Conservation (phyloP, 176 grass and related monocot genomes). For the Oryza glumipatula region DNA sequence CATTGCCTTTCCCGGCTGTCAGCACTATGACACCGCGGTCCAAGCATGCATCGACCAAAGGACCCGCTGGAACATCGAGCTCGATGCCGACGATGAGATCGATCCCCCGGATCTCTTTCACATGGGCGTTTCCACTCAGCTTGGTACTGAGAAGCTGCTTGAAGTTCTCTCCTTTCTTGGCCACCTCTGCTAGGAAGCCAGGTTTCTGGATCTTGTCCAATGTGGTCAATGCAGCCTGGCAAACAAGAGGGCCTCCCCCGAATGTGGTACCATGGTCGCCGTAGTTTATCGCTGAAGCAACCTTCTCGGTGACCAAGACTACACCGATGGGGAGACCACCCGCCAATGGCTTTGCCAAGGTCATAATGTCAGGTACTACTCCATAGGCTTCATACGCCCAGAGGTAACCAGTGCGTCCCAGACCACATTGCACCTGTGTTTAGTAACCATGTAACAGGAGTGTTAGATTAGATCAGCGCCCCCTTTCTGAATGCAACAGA, state of each 20-base stretch:
- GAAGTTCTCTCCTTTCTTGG: constrained; percentile 67
- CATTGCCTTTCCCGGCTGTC: constrained; percentile 87
- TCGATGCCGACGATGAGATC: constrained; percentile 79
- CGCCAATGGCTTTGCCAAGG: constrained; percentile 79
- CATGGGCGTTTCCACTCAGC: constrained; percentile 56
- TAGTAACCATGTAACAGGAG: not conserved
- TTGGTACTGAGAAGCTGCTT: constrained; percentile 68
- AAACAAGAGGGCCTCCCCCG: constrained; percentile 62
- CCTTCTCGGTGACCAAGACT: constrained; percentile 68
- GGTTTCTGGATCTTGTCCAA: constrained; percentile 78
- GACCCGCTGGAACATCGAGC: constrained; percentile 63
- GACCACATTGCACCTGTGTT: constrained; percentile 78
- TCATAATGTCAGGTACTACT: constrained; percentile 80
- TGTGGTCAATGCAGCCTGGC: constrained; percentile 63
- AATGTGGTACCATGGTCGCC: constrained; percentile 92
- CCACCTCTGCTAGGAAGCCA: constrained; percentile 64
- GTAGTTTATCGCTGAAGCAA: constrained; percentile 62
- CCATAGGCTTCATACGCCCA: constrained; percentile 74
- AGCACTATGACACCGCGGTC: constrained; percentile 75
- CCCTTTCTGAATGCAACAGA: not conserved
- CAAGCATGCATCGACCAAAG: constrained; percentile 63
- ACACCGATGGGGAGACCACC: constrained; percentile 73
- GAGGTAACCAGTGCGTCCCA: constrained; percentile 79
- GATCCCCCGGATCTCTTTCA: constrained; percentile 71
- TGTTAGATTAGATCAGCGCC: not conserved